Base-by-base conservation (phyloP, 352 stramenopile genomes). In the Elongisporangium anandrum region DNA sequence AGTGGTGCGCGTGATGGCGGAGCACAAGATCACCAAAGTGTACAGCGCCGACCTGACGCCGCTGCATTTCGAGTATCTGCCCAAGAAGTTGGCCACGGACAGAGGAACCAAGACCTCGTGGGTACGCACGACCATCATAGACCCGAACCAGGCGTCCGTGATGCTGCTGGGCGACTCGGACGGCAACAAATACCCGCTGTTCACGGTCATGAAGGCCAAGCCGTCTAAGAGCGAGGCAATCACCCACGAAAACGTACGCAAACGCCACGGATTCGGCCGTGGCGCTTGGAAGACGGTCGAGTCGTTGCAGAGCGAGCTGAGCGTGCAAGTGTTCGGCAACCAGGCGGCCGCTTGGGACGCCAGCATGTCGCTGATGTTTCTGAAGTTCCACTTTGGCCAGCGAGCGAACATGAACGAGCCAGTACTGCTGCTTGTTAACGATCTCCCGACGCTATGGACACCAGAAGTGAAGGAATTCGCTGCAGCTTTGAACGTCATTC, bases 331-430 rank as follows among this genome's bases (percentile, higher is more conserved):
- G 19, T 69, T 70, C 50, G 70, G 45, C 5, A 72, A 70, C 50
- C 19, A 17, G n/a, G 57, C 50, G 0, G 63, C 66, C 2, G 73
- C 60, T 61, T 76, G 68, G 73, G 69, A 62, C 22, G 56, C 17
- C 10, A 23, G 45, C 20, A 47, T 78, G 19, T 68, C 57, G 1
- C 20, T 71, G 0, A 24, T 61, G n/a, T 73, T 71, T 21, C 16
- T 80, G 19, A 19, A 52, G 20, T 78, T 65, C 38, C 66, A 74
- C 20, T 80, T 79, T 51, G 65, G 62, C 8, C 47, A 61, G 8
- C 51, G 63, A 5, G 50, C 13, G 1, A 13, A 34, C 1, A 24
- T 56, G 16, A 65, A 51, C 49, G 54, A 76, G 13, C 62, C 62
- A 12, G 38, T 71, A 0, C 23, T 79, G 16, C 49, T 79, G 0